These are phyloP conservation scores for Xylariaceae sp. DNA, from an alignment of 2,329 filamentous ascomycete species.

Conservation along the genomic window DNA sequence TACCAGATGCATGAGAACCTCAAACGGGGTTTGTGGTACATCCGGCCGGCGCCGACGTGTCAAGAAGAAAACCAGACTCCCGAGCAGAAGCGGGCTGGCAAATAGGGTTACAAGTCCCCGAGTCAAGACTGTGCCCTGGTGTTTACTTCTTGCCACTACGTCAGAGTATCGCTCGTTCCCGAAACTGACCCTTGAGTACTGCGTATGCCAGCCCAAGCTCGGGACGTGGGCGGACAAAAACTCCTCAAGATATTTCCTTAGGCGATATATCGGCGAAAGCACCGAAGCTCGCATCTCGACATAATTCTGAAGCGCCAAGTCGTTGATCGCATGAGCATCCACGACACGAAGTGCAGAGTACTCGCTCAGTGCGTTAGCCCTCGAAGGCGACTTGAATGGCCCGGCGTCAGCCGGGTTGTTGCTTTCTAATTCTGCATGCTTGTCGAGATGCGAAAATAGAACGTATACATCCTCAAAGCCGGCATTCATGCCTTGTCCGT, in stretches of 20 bases:
- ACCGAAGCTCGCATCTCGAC: slow-evolving; percentile 89
- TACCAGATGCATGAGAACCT: slow-evolving; percentile 8
- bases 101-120: slow-evolving; percentile 39
- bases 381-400: slow-evolving; percentile 48
- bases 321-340: slow-evolving; percentile 87
- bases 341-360: slow-evolving; percentile 71
- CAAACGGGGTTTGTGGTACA: slow-evolving; percentile 14
- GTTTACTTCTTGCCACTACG: slow-evolving; percentile 64
- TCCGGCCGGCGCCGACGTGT: slow-evolving; percentile 6
- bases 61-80: slow-evolving; percentile 22
- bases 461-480: slow-evolving; percentile 91
- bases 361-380: slow-evolving; percentile 66
- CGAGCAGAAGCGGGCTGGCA: slow-evolving; percentile 24
- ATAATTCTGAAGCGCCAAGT: slow-evolving; percentile 87
- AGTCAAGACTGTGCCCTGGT: slow-evolving; percentile 62
- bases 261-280: slow-evolving; percentile 67
- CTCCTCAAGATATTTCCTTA: slow-evolving; percentile 86
- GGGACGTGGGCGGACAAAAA: slow-evolving; percentile 72
- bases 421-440: slow-evolving; percentile 49
- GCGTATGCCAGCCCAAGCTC: slow-evolving; percentile 78
- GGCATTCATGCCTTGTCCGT: slow-evolving; percentile 96
- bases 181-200: slow-evolving; percentile 90
- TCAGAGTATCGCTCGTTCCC: slow-evolving; percentile 88
- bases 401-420: slow-evolving; percentile 35
- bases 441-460: slow-evolving; percentile 77